Evolutionary conservation across 306 rosid species (phyloP), one percentile per base, ranked within the genome.

Genomic region (Coriaria nepalensis): DNA sequence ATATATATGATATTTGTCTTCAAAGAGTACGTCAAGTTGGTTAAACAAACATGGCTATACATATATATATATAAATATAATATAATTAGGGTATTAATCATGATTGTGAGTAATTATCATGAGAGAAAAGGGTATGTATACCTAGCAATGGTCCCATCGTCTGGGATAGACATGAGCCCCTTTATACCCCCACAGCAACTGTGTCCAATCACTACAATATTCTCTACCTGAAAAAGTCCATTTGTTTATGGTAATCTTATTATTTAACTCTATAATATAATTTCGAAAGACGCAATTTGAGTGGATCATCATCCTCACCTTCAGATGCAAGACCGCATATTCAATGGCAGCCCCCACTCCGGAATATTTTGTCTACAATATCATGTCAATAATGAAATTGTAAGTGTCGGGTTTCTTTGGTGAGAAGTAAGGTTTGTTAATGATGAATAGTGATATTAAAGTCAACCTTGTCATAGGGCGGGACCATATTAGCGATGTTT

Each of bases 401-500:
- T 20, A 20, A 20, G 29, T 20, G 29, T 20, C 29, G 33, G 9
- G 29, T 48, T 7, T 43, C 43, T 15, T 63, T 47, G 20, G 8
- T 10, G 46, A 42, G 37, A 11, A 5, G 29, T 20, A 20, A 20
- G 29, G 29, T 20, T 20, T 20, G 29, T 20, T 20, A 3, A 3
- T 20, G 3, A 20, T 20, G 29, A 20, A 20, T 3, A 20, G 29
- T 20, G 29, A 20, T 1, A 20, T 20, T 20, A 20, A 20, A 20
- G 29, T 20, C 33, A 65, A 88, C 98, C 98, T 65, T 66, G 57
- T 82, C 92, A 45, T 12, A 90, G 7, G 95, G 95, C 53, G 98
- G 98, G 59, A 90, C 92, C 98, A 90, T 90, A 75, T 56, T 90
- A 47, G 98, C 98, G n/a, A 90, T 90, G 80, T 90, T 90, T 6